Evolutionary conservation across 192 early-diverging fungal species (phyloP).

Genomic region (Linnemannia schmuckeri): DNA sequence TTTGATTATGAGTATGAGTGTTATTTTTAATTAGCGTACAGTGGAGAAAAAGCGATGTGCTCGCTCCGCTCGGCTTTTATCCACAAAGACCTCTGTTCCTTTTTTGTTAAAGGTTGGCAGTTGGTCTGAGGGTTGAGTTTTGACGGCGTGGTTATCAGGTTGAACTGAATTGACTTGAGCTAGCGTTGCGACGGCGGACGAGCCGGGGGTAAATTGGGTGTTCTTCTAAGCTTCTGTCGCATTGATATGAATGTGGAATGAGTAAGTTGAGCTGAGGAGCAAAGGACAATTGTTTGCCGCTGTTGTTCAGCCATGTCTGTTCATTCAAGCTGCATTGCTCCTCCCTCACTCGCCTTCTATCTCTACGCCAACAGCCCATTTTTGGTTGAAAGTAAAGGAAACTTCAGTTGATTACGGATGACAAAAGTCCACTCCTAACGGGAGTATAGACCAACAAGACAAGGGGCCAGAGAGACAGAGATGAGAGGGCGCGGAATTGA

Average conservation of each 20-base stretch:
- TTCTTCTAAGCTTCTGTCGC: too few relatives aligned
- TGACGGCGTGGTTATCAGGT: too few relatives aligned
- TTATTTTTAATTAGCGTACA: neutral
- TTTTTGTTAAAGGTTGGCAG: too few relatives aligned
- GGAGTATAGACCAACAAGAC: neutral
- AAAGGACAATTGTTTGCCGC: too few relatives aligned
- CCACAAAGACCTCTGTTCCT: neutral
- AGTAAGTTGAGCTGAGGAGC: too few relatives aligned
- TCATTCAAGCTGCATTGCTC: too few relatives aligned
- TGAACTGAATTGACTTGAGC: too few relatives aligned
- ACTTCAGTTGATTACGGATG: constrained; percentile 1
- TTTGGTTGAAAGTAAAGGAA: neutral
- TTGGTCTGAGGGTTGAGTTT: too few relatives aligned
- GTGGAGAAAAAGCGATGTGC: neutral
- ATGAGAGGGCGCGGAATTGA: neutral
- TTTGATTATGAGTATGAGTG: neutral
- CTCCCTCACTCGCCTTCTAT: neutral
- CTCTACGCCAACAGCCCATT: neutral
- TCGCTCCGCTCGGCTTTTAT: neutral
- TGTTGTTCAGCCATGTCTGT: too few relatives aligned
- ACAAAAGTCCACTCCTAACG: neutral
- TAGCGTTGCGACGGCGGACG: too few relatives aligned
- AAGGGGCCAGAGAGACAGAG: neutral
- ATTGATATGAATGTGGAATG: too few relatives aligned
- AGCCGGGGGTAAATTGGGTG: too few relatives aligned